Evolutionary conservation across 176 grass and related monocot species (phyloP).

Genomic region (Ampelocalamus luodianensis): DNA sequence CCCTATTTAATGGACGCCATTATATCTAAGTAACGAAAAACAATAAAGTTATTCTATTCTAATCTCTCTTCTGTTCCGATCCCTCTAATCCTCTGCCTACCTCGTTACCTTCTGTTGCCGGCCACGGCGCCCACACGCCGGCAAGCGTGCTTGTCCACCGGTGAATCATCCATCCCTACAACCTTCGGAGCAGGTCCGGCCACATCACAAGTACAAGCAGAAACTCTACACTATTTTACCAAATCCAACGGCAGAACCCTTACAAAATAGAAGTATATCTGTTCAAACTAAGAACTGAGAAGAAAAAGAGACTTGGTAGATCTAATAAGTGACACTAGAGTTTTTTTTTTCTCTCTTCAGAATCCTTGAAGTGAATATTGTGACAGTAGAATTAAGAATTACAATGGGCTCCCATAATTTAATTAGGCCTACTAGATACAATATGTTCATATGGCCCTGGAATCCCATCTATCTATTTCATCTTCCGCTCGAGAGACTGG

Average conservation of each 20-base stretch:
- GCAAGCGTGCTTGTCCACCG: no score
- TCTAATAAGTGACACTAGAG: not conserved
- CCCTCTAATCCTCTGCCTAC: no score
- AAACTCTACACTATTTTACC: conserved; percentile 6
- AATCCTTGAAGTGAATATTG: not conserved
- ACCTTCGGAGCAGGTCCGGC: no score
- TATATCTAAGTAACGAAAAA: no score
- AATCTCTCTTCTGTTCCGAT: no score
- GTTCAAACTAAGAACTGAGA: not conserved
- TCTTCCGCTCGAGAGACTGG: conserved; percentile 34
- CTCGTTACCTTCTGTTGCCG: no score
- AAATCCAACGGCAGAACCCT: not conserved
- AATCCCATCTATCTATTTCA: conserved; percentile 10
- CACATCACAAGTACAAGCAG: not conserved
- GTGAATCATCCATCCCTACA: no score
- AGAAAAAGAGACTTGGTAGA: not conserved
- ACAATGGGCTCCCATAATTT: not conserved
- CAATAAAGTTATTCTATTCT: no score
- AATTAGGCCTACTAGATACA: not conserved
- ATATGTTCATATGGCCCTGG: not conserved
- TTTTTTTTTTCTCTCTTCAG: not conserved
- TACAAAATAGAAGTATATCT: not conserved
- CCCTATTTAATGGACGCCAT: no score
- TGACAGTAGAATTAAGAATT: not conserved
- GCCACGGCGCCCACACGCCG: no score